A percentile compares a stretch with the other conserved stretches of the same genome.
phyloP scores from a whole-genome alignment of 176 grass and related monocot genomes.

The Zoysia japonica region DNA sequence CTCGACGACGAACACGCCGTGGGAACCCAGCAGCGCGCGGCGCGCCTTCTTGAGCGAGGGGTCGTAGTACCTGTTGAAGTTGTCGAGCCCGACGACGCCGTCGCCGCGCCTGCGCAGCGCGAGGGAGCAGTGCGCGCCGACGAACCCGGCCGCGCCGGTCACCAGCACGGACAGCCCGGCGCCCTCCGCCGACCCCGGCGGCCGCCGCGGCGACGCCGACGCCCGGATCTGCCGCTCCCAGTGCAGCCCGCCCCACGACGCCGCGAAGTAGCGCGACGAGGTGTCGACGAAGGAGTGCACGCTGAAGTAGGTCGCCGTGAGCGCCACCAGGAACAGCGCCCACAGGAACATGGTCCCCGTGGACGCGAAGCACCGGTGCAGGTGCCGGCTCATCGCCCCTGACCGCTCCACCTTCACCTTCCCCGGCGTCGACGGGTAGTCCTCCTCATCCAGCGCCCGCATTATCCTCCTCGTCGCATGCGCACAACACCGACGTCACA shows the following conservation, averaged over 20 bases:
- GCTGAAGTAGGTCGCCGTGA: slow-evolving; percentile 69
- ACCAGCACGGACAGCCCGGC: slow-evolving; percentile 63
- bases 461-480: slow-evolving; percentile 45
- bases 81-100: slow-evolving; percentile 70
- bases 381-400: slow-evolving; percentile 44
- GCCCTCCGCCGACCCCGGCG: slow-evolving; percentile 41
- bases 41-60: slow-evolving; percentile 74
- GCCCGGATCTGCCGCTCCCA: slow-evolving; percentile 69
- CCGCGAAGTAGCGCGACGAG: slow-evolving; percentile 56
- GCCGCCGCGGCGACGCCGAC: slow-evolving; percentile 47
- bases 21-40: slow-evolving; percentile 45
- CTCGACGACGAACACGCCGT: slow-evolving; percentile 62
- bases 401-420: slow-evolving; percentile 75
- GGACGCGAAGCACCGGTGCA: slow-evolving; percentile 76
- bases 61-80: slow-evolving; percentile 77
- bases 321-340: slow-evolving; percentile 64
- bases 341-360: slow-evolving; percentile 76
- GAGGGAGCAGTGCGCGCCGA: slow-evolving; percentile 56
- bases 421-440: slow-evolving; percentile 69
- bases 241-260: slow-evolving; percentile 67
- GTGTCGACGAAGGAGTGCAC: slow-evolving; percentile 61
- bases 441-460: slow-evolving; percentile 58
- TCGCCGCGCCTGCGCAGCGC: slow-evolving; percentile 63
- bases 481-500: not conserved
- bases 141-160: slow-evolving; percentile 69